Base-by-base conservation (phyloP, 2,329 filamentous ascomycete genomes). In the Microcyclospora pomicola region DNA sequence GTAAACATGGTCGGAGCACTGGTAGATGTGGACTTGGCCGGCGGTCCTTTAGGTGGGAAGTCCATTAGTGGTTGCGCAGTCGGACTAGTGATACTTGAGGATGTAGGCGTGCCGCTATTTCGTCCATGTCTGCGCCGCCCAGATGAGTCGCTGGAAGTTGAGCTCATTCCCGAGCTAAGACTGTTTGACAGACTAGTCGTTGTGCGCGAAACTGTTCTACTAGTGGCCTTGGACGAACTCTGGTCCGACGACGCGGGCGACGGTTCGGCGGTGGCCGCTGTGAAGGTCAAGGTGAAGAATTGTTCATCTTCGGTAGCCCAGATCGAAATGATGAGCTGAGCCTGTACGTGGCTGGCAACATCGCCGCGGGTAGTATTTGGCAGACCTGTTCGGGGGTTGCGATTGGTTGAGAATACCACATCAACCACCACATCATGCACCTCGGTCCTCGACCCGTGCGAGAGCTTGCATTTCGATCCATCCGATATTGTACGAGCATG, bases 281-380 rank as follows among this genome's bases (percentile, higher is more conserved):
- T 86, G 43, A 87, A 86, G 0, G 80, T 83, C 41, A 86, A 62
- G 2, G 79, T 85, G 52, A 77, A 86, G 57, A 79, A 85, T 9
- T 69, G 73, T 47, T 77, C 71, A 14, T 70, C 67, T 31, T 81
- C 73, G 30, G 80, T 72, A n/a, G 72, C 65, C 77, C 80, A 87
- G 6, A 82, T 72, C 1, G 77, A 81, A 15, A 86, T 73, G 34
- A 85, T 82, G 77, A 86, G 82, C 46, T 78, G 80, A 15, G 81
- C 77, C 44, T 73, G 73, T 0, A 74, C 57, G 27, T 67, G 60
- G 59, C 49, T 44, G 2, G 47, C 33, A 10, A 37, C 37, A 4
- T 50, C 43, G 3, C 44, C 43, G 19, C 51, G 47, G 11, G 43
- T 40, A 2, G 65, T 35, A 56, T 59, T 15, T 47, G 59, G 53